Base-by-base conservation (phyloP, 106 monocot species). In the Alisma plantagoaquatica region DNA sequence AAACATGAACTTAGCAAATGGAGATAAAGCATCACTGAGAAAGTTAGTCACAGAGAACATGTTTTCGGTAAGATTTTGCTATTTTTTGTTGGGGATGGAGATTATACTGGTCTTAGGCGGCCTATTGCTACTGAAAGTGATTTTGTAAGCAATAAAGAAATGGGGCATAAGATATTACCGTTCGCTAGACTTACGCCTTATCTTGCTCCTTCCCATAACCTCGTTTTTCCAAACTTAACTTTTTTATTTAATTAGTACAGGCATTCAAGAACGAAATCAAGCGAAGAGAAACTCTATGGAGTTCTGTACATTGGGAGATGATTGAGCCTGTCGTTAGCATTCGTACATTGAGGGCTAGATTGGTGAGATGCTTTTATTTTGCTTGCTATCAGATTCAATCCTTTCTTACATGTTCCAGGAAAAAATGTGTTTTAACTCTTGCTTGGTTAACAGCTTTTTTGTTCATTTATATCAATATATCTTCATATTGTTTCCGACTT, bases 181-280 rank as follows among this genome's bases (percentile, higher is more conserved):
- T n/a, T n/a, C n/a, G n/a, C n/a, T n/a, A n/a, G n/a, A n/a, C n/a
- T n/a, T n/a, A n/a, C n/a, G n/a, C n/a, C n/a, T n/a, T n/a, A n/a
- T n/a, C n/a, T n/a, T n/a, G n/a, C n/a, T n/a, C n/a, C n/a, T n/a
- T n/a, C n/a, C n/a, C n/a, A n/a, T n/a, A n/a, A n/a, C n/a, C n/a
- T n/a, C n/a, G n/a, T n/a, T n/a, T n/a, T n/a, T n/a, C n/a, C n/a
- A n/a, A n/a, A n/a, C n/a, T n/a, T n/a, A n/a, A n/a, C n/a, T n/a
- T n/a, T n/a, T 42, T 43, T 38, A 14, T 59, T 25, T 11, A 33
- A 31, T 53, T 69, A 56, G 18, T 42, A 30, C 21, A 98, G 98
- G 67, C 69, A n/a, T 63, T 98, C 19, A 98, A 90, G 57, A 98
- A 98, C 75, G 98, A 98, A 66, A 23, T 98, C 3, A 98, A 98